phyloP scores from a whole-genome alignment of 345 rosid genomes.

The Sapria himalayana region DNA sequence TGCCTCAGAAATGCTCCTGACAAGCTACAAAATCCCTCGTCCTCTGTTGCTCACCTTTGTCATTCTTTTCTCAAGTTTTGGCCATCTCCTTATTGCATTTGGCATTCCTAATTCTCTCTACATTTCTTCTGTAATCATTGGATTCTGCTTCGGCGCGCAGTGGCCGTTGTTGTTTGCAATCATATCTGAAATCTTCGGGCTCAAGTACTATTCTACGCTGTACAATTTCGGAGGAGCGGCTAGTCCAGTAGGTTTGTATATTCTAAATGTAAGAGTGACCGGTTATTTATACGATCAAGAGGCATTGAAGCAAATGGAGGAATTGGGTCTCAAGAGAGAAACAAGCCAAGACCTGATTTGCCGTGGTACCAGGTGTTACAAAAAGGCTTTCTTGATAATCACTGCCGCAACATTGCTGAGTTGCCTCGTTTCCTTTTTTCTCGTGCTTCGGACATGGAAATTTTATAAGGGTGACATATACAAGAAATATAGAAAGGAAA shows the following conservation, averaged over 20 bases:
- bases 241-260: constrained; percentile 27
- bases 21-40: constrained; percentile 24
- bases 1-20: constrained; percentile 21
- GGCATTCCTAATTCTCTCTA: constrained; percentile 28
- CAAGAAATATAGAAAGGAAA: constrained; percentile 22
- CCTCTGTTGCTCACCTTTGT: constrained; percentile 21
- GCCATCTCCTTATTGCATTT: constrained; percentile 27
- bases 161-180: constrained; percentile 27
- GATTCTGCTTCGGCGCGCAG: constrained; percentile 34
- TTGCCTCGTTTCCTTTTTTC: constrained; percentile 16
- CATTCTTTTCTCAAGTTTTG: constrained; percentile 20
- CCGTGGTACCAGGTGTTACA: constrained; percentile 22
- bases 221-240: constrained; percentile 23
- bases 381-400: constrained; percentile 18
- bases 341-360: constrained; percentile 17
- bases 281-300: constrained; percentile 30
- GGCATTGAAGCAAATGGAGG: constrained; percentile 18
- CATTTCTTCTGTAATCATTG: constrained; percentile 26
- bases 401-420: constrained; percentile 25
- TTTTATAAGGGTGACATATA: constrained; percentile 32
- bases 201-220: constrained; percentile 30
- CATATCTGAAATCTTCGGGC: constrained; percentile 33
- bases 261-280: constrained; percentile 24
- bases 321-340: constrained; percentile 8
- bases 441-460: constrained; percentile 24